Evolutionary conservation across 768 basidiomycete genomes (phyloP).

Genomic region (Termitomyces sp.): DNA sequence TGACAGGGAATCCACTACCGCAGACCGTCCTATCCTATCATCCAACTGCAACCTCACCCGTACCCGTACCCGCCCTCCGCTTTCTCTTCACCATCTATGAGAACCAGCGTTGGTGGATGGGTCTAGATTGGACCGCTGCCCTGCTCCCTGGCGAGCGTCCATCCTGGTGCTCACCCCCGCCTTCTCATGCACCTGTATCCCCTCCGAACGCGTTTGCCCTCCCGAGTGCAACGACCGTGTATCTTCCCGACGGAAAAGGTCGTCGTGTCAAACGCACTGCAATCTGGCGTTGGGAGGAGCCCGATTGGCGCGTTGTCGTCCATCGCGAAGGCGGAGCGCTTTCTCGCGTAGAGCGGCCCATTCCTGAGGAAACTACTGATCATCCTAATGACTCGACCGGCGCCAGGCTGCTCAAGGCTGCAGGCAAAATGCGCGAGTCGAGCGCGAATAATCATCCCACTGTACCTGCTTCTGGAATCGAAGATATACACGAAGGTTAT

Average conservation of each 20-base stretch:
- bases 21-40: constrained; percentile 29
- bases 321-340: constrained; percentile 46
- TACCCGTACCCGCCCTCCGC: constrained; percentile 44
- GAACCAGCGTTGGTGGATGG: constrained; percentile 98
- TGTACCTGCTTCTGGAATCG: constrained; percentile 14
- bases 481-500: constrained; percentile 23
- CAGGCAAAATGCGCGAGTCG: constrained; percentile 41
- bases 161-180: constrained; percentile 65
- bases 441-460: constrained; percentile 9
- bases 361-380: constrained; percentile 46
- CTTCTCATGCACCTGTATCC: constrained; percentile 48
- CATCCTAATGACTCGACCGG: constrained; percentile 15
- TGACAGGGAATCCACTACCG: constrained; percentile 54
- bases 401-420: constrained; percentile 49
- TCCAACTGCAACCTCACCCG: constrained; percentile 21
- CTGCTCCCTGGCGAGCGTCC: constrained; percentile 87
- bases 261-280: constrained; percentile 64
- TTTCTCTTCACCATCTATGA: constrained; percentile 91
- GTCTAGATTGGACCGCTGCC: constrained; percentile 92
- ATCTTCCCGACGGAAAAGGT: constrained; percentile 43
- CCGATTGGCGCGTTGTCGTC: constrained; percentile 81
- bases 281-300: constrained; percentile 86
- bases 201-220: constrained; percentile 67
- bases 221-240: constrained; percentile 55
- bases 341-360: constrained; percentile 53